phyloP scores from a whole-genome alignment of 371 early-diverging fungal genomes.

The Funneliformis caledonium region DNA sequence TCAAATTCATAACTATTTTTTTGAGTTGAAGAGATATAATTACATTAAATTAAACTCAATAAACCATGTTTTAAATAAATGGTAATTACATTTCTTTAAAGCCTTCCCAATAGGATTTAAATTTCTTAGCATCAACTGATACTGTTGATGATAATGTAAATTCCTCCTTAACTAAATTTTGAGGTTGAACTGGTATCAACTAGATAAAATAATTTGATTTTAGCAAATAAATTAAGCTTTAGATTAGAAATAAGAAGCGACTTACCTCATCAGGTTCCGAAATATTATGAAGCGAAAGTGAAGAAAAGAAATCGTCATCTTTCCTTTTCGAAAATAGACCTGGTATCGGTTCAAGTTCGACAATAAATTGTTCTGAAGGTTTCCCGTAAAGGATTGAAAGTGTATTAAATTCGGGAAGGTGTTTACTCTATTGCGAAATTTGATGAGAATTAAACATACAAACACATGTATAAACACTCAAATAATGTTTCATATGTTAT shows the following conservation, averaged over 20 bases:
- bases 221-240: not conserved
- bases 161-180: not conserved
- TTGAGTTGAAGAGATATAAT: not conserved
- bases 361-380: slow-evolving; percentile 6
- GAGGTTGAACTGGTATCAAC: no score
- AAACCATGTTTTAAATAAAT: not conserved
- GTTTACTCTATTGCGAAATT: not conserved
- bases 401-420: slow-evolving; percentile 12
- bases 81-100: not conserved
- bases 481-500: not conserved
- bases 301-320: no score
- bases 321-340: not conserved
- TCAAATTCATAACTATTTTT: not conserved
- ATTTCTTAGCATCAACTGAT: not conserved
- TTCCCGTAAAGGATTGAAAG: slow-evolving; percentile 26
- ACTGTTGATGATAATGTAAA: not conserved
- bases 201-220: no score
- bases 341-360: not conserved
- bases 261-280: slow-evolving; percentile 1
- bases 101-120: not conserved
- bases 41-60: not conserved
- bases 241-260: not conserved
- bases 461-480: no score
- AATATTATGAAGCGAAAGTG: not conserved
- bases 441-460: not conserved